Evolutionary conservation across 495 filamentous ascomycete genomes (phyloP).

Genomic region (Amphirosellinia nigrospora): DNA sequence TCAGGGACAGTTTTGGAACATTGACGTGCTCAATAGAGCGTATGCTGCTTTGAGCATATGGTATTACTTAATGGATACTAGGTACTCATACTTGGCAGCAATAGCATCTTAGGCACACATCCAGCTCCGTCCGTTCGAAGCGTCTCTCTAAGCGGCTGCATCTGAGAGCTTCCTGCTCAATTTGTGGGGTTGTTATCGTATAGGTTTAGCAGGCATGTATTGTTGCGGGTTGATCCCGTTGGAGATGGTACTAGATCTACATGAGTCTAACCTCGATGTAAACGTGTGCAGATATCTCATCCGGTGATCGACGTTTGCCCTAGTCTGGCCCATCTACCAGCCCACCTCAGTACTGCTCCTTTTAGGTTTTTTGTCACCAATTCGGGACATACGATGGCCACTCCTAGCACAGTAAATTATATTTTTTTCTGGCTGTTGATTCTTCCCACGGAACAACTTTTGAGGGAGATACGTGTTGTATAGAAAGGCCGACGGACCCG

Average conservation of each 20-base stretch:
- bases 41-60: not conserved
- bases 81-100: not conserved
- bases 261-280: not conserved
- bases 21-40: not conserved
- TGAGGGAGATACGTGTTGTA: not conserved
- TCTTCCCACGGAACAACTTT: not conserved
- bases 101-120: not conserved
- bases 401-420: not conserved
- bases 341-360: not conserved
- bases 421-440: not conserved
- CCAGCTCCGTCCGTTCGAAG: not conserved
- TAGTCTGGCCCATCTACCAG: not conserved
- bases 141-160: not conserved
- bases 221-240: not conserved
- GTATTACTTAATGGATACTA: constrained; percentile 8
- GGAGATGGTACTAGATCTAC: not conserved
- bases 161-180: not conserved
- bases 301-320: not conserved
- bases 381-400: not conserved
- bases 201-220: not conserved
- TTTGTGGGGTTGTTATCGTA: not conserved
- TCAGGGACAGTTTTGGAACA: not conserved
- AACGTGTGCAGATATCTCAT: not conserved
- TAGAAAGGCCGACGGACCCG: not conserved
- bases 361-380: not conserved